A percentile compares a stretch with the other conserved stretches of the same genome.
Conservation (phyloP, 2,329 filamentous ascomycete species). For the Rhytidhysteron rufulum region DNA sequence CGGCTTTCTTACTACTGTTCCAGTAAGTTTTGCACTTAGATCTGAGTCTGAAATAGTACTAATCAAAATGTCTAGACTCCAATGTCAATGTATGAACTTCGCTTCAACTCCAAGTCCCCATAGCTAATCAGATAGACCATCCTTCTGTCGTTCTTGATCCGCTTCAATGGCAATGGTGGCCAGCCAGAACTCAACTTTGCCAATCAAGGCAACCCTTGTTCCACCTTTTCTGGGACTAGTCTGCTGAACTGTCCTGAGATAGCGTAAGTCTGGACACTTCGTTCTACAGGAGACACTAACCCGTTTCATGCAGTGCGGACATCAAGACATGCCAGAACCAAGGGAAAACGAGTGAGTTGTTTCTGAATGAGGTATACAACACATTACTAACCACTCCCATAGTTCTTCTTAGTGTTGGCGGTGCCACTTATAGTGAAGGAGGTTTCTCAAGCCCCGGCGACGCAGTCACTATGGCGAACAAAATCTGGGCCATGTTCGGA, state of each 20-base stretch:
- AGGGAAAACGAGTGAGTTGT: conserved; percentile 3
- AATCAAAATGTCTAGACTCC: too few species aligned
- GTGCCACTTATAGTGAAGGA: conserved; percentile 65
- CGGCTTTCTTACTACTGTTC: conserved; percentile 57
- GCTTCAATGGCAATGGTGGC: conserved; percentile 50
- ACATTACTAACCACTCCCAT: conserved; percentile 21
- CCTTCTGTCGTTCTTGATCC: conserved; percentile 60
- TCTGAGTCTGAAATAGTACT: too few species aligned
- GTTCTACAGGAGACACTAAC: not conserved
- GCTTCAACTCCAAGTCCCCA: not conserved
- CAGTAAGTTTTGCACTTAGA: conserved; percentile 38
- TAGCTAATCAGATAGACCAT: conserved; percentile 44
- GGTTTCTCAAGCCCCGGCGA: conserved; percentile 48
- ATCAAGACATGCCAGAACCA: conserved; percentile 3
- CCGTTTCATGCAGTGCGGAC: conserved; percentile 2
- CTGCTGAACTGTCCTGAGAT: conserved; percentile 62
- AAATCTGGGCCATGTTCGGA: conserved; percentile 69
- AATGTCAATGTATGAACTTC: conserved; percentile 37
- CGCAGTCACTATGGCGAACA: conserved; percentile 48
- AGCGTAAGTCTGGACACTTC: conserved; percentile 47
- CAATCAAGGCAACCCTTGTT: conserved; percentile 60
- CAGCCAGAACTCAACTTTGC: conserved; percentile 60
- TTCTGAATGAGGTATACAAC: conserved; percentile 1
- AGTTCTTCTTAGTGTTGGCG: conserved; percentile 66
- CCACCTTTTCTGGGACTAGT: conserved; percentile 53